These are phyloP conservation scores for Blastosporella zonata DNA, from an alignment of 1,284 basidiomycete species.

Conservation along the genomic window DNA sequence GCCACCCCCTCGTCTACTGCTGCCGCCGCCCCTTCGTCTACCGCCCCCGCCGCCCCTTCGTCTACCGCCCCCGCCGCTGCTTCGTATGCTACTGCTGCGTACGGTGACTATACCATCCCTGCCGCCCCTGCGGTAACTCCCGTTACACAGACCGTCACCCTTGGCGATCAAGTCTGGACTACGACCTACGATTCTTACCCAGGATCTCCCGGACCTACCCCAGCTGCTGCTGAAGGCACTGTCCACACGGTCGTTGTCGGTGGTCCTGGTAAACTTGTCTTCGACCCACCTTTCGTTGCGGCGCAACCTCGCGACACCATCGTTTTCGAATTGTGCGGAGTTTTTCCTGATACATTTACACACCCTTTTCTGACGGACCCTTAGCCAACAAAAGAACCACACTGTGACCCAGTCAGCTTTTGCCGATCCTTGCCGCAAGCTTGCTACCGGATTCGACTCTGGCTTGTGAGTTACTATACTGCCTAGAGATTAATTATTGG, in stretches of 20 bases:
- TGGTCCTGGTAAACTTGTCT: slow-evolving; percentile 43
- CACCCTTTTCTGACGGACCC: not conserved
- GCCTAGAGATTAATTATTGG: not conserved
- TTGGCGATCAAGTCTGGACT: slow-evolving; percentile 44
- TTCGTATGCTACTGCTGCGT: slow-evolving; percentile 34
- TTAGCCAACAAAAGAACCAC: slow-evolving; percentile 60
- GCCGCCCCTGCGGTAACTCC: slow-evolving; percentile 35
- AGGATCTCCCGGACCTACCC: slow-evolving; percentile 49
- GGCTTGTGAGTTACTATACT: slow-evolving; percentile 45
- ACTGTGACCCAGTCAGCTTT: slow-evolving; percentile 69
- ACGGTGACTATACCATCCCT: slow-evolving; percentile 48
- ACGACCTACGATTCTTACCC: slow-evolving; percentile 54
- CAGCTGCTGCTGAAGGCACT: slow-evolving; percentile 38
- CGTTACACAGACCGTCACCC: slow-evolving; percentile 36
- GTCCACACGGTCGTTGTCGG: slow-evolving; percentile 53
- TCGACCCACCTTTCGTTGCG: slow-evolving; percentile 46
- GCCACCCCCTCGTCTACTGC: slow-evolving; percentile 27
- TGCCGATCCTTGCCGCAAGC: slow-evolving; percentile 50
- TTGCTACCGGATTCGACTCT: slow-evolving; percentile 51
- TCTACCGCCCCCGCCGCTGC: not conserved
- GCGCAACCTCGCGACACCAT: slow-evolving; percentile 51
- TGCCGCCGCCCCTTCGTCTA: too few relatives aligned
- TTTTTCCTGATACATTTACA: not conserved
- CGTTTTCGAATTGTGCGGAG: slow-evolving; percentile 54
- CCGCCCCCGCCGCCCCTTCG: too few relatives aligned